Conservation (phyloP, 257 asterid genomes). For the Gardenia jasminoides region DNA sequence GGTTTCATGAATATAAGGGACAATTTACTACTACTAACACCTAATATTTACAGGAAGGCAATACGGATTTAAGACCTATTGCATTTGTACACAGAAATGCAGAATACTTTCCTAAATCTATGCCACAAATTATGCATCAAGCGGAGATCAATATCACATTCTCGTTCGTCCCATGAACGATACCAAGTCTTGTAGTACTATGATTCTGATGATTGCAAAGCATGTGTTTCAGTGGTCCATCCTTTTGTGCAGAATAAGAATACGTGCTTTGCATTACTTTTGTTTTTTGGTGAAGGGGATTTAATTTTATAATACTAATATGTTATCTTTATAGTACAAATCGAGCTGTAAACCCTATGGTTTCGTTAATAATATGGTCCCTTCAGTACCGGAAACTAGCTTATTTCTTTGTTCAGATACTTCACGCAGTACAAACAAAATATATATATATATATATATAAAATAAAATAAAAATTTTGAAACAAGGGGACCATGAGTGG, state of each 20-base stretch:
- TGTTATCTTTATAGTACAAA: constrained; percentile 23
- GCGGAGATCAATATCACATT: not conserved
- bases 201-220: constrained; percentile 14
- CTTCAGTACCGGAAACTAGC: constrained; percentile 12
- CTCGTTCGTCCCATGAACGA: not conserved
- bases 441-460: too few relatives aligned
- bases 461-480: not conserved
- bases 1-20: too few relatives aligned
- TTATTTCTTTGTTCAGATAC: constrained; percentile 1
- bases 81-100: not conserved
- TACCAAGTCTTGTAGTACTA: not conserved
- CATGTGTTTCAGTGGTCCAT: constrained; percentile 31
- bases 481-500: constrained; percentile 41
- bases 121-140: not conserved
- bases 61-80: too few relatives aligned
- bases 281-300: constrained; percentile 11
- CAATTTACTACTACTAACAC: too few relatives aligned
- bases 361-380: constrained; percentile 35
- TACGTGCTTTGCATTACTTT: not conserved
- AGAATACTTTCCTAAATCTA: not conserved
- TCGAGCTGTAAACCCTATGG: constrained; percentile 36
- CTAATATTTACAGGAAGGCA: too few relatives aligned
- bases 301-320: not conserved
- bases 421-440: constrained; percentile 1
- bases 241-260: not conserved